Conservation (phyloP, 352 stramenopile genomes). For the Phytophthora cryptogea region DNA sequence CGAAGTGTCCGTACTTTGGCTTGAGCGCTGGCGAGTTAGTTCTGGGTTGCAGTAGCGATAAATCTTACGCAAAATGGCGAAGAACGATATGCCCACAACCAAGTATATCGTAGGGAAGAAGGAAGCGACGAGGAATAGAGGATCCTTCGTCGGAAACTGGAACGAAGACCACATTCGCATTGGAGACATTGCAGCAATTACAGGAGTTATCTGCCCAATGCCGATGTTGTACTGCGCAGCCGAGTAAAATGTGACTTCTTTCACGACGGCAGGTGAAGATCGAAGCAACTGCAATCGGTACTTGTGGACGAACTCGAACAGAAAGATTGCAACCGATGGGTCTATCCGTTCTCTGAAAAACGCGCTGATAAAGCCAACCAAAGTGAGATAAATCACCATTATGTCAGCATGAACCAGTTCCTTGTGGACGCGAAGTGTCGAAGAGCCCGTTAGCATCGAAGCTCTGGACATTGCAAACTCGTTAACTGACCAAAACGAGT, state of each 20-base stretch:
- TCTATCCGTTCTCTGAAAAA: conserved; percentile 38
- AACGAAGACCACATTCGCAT: conserved; percentile 34
- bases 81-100: conserved; percentile 2
- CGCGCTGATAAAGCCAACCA: conserved; percentile 29
- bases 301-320: conserved; percentile 31
- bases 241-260: conserved; percentile 16
- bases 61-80: conserved; percentile 25
- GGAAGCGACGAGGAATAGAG: conserved; percentile 17
- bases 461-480: conserved; percentile 41
- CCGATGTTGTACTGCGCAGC: conserved; percentile 12
- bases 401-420: conserved; percentile 42
- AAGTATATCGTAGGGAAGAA: conserved; percentile 30
- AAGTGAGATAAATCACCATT: conserved; percentile 30
- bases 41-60: conserved; percentile 20
- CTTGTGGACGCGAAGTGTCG: conserved; percentile 27
- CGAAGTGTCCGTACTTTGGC: conserved; percentile 13
- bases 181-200: conserved; percentile 20
- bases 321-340: conserved; percentile 30
- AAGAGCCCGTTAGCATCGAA: conserved; percentile 15
- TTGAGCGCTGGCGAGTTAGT: conserved; percentile 5
- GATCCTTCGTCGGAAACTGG: conserved; percentile 20
- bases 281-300: conserved; percentile 15
- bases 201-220: conserved; percentile 9
- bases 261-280: conserved; percentile 13
- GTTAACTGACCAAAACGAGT: conserved; percentile 42